A percentile compares a stretch with the other conserved stretches of the same genome.
Evolutionary conservation across 495 filamentous ascomycete genomes (phyloP).

Genomic region (Apiosordaria backusii): DNA sequence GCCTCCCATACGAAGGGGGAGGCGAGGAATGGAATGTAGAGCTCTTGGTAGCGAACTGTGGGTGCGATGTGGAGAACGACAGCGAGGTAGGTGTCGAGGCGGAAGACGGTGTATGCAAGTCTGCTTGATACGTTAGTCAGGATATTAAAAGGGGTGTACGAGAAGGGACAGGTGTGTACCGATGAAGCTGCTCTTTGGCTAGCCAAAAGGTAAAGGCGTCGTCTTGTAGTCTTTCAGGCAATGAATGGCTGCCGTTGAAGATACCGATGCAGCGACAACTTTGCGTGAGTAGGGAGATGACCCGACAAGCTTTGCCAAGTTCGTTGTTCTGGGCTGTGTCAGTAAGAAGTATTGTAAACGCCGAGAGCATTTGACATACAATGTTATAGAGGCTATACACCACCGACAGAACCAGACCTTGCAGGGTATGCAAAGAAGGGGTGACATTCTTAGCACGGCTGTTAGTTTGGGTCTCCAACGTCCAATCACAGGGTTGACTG

Average conservation of each 20-base stretch:
- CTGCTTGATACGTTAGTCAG: constrained; percentile 11
- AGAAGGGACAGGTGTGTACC: constrained; percentile 17
- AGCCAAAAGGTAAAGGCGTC: constrained; percentile 28
- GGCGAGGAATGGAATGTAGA: constrained; percentile 34
- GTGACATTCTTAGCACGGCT: constrained; percentile 14
- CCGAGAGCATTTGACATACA: constrained; percentile 17
- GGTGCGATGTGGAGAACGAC: constrained; percentile 32
- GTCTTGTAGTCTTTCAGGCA: constrained; percentile 21
- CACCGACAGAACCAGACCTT: constrained; percentile 28
- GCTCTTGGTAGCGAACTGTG: constrained; percentile 33
- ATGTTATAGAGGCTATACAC: constrained; percentile 27
- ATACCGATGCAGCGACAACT: constrained; percentile 32
- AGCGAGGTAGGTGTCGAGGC: constrained; percentile 32
- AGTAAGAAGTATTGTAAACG: background rate
- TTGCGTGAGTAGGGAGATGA: constrained; percentile 26
- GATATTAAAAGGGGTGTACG: background rate
- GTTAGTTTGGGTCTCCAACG: constrained; percentile 23
- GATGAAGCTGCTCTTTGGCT: constrained; percentile 34
- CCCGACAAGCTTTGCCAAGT: constrained; percentile 28
- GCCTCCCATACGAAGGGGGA: constrained; percentile 25
- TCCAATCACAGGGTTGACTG: background rate
- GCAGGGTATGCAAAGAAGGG: constrained; percentile 28
- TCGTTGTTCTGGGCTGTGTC: constrained; percentile 22
- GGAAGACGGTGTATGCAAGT: constrained; percentile 32
- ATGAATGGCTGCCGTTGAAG: constrained; percentile 31